Evolutionary conservation across 2,329 filamentous ascomycete species (phyloP), one percentile per base, ranked within the genome.

Genomic region (Fusarium aywerte): DNA sequence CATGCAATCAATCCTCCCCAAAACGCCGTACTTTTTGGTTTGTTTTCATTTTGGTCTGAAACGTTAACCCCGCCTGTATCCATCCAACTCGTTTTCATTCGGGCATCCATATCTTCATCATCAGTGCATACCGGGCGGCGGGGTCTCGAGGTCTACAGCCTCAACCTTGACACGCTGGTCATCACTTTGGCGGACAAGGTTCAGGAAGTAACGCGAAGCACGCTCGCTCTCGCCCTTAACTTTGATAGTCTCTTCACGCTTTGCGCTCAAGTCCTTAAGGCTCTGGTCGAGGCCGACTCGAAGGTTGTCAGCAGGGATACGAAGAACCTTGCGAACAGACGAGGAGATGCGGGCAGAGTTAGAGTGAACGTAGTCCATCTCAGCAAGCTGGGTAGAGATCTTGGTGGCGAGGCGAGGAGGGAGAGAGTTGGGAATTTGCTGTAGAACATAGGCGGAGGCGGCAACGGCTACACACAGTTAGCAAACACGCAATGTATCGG

Each of bases 321-420:
- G 92, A 36, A 99, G 87, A 10, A 97, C 93, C 76, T 93, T 92
- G 70, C 95, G 92, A 39, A 97, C 93, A 54, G 96, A 91, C 25
- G 88, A 85, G 21, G 92, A 90, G 74, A 99, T 96, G 53, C 96
- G 92, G 18, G 86, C 84, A 42, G 93, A 89, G 81, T 99, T 99
- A 68, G 87, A 81, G 78, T 99, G 96, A 2, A 96, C 92, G 76
- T 98, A 99, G 80, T 99, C 96, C 74, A 97, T 89, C 18, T 91
- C 86, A 9, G 87, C 82, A 35, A 99, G 89, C 73, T 93, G 92
- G 31, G 87, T 83, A 3, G 93, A 90, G 59, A 99, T 91, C 80
- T 98, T 98, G 74, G 85, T 85, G 39, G 91, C 90, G 7, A 99
- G 87, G 12, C 93, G 93, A 52, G 90, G 90, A 3, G 96, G 96